Evolutionary conservation across 163 green algal species (phyloP), one percentile per base, ranked within the genome.

Genomic region (Scenedesmus sp.): DNA sequence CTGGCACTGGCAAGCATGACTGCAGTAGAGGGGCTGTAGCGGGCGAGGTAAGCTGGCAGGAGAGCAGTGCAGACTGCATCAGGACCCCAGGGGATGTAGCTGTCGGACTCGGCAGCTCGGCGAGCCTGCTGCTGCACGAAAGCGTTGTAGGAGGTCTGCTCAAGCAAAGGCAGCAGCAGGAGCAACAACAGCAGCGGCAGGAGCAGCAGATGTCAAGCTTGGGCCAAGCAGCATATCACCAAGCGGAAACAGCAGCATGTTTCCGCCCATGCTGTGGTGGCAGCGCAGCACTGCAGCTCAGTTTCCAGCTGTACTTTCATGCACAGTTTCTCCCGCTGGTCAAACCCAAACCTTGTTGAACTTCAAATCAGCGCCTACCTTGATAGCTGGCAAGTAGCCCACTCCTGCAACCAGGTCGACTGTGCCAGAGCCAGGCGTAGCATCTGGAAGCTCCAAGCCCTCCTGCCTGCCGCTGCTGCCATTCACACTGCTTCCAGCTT

Each of bases 361-460:
- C 3, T 7, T 2, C 66, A 74, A 26, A 2, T 18, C 2, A 5
- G 3, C 2, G 5, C 74, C 46, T 26, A 91, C 74, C 74, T 86
- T 54, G 56, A 91, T 23, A 10, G 74, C 95, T n/a, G 23, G 94
- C 86, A 81, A 94, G 91, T 76, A 94, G 93, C 95, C 95, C 46
- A 97, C 94, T 12, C 94, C 93, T 15, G 95, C 94, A 10, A 91
- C 57, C 56, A 96, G 79, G 1, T 84, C 64, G 13, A 97, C 64
- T 0, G 67, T 83, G n/a, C 94, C 94, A 16, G 62, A 93, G 20
- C 95, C 94, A 34, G 92, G 93, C 57, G 93, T 92, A 10, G 92
- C 95, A 6, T 59, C 52, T 2, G 95, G 95, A 62, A 97, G 92
- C 52, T 70, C 87, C 54, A 97, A 66, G 12, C 94, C 94, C 92